Percentiles rank a stretch among this genome's conserved stretches.
Conservation (phyloP, 2,329 filamentous ascomycete species). For the Harringtonia lauricola region DNA sequence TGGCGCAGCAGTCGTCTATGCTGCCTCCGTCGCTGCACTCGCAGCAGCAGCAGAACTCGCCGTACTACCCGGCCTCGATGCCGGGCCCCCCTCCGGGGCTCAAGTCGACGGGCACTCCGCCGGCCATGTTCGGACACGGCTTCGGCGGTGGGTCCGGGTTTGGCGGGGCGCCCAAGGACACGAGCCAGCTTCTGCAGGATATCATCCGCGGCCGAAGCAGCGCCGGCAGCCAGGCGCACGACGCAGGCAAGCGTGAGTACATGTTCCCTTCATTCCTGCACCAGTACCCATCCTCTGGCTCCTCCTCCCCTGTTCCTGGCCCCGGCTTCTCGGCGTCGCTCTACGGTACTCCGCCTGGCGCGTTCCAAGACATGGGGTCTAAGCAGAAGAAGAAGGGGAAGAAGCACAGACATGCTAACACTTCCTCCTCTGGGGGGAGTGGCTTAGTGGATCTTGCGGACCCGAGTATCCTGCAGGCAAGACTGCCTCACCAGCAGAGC, state of each 20-base stretch:
- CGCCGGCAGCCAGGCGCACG: constrained; percentile 61
- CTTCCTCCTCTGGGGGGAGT: constrained; percentile 99
- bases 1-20: constrained; percentile 82
- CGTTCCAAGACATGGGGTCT: constrained; percentile 82
- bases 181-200: constrained; percentile 68
- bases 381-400: constrained; percentile 99
- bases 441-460: constrained; percentile 99
- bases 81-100: constrained; percentile 89
- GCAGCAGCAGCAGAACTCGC: constrained; percentile 49
- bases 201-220: constrained; percentile 56
- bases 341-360: constrained; percentile 76
- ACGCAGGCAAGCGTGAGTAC: constrained; percentile 96
- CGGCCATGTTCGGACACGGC: constrained; percentile 82
- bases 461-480: constrained; percentile 98
- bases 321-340: constrained; percentile 84
- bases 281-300: constrained; percentile 72
- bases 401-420: constrained; percentile 99
- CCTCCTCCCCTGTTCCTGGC: constrained; percentile 78
- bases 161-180: constrained; percentile 58
- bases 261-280: constrained; percentile 78
- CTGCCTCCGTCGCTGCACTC: constrained; percentile 57
- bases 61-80: constrained; percentile 75
- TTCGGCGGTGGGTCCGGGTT: constrained; percentile 71
- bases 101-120: constrained; percentile 89
- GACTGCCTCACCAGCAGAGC: constrained; percentile 78